phyloP scores from a whole-genome alignment of 805 yeast genomes.

The Myxozyma vanderwaltii region DNA sequence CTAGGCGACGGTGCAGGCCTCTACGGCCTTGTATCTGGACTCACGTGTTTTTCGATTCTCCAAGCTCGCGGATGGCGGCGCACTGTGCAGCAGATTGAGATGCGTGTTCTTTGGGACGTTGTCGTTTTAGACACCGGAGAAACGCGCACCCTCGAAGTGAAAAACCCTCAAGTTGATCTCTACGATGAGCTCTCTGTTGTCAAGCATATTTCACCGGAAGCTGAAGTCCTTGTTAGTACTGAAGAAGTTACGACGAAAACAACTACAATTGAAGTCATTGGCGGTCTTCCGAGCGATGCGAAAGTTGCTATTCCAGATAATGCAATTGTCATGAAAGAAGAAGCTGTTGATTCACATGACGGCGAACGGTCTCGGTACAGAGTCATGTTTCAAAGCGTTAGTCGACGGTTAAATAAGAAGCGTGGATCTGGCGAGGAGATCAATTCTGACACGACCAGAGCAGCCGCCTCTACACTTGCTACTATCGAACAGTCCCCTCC shows the following conservation, averaged over 20 bases:
- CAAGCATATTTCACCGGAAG: constrained; percentile 24
- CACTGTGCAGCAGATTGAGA: constrained; percentile 32
- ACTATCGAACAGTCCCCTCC: constrained; percentile 5
- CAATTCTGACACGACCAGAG: neutral
- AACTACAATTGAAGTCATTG: constrained; percentile 29
- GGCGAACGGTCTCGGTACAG: constrained; percentile 23
- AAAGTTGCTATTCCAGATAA: constrained; percentile 23
- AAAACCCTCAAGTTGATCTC: constrained; percentile 20
- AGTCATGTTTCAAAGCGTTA: constrained; percentile 29
- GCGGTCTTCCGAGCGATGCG: constrained; percentile 8
- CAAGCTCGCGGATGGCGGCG: constrained; percentile 38
- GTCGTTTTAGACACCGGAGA: constrained; percentile 42
- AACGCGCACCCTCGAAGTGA: constrained; percentile 29
- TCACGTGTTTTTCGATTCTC: constrained; percentile 39
- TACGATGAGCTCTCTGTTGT: constrained; percentile 17
- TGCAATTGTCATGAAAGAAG: constrained; percentile 29
- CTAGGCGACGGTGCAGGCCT: constrained; percentile 40
- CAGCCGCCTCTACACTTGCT: neutral
- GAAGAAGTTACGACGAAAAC: constrained; percentile 32
- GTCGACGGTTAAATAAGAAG: constrained; percentile 18
- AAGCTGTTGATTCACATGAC: constrained; percentile 15
- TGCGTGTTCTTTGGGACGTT: constrained; percentile 42
- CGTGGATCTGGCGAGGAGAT: constrained; percentile 28
- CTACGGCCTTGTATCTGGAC: constrained; percentile 38
- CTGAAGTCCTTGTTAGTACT: constrained; percentile 25